Conservation (phyloP, 108 stramenopile genomes). For the Pseudonitzschia delicatissima region DNA sequence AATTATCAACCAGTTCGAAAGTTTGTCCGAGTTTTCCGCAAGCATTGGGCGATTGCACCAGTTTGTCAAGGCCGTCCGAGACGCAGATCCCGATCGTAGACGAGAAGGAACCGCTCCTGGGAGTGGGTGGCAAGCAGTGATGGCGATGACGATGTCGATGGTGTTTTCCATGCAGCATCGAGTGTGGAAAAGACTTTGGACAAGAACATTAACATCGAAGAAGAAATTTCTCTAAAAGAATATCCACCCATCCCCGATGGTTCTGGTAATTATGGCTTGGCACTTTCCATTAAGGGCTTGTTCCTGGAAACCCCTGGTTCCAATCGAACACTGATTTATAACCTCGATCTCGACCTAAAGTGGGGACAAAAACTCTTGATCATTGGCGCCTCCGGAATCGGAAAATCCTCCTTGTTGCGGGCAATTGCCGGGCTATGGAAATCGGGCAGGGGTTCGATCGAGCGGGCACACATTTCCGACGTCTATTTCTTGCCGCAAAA, state of each 20-base stretch:
- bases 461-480: slow-evolving; percentile 49
- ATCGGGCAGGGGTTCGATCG: slow-evolving; percentile 62
- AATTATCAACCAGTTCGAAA: slow-evolving; percentile 87
- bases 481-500: slow-evolving; percentile 85
- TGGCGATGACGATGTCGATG: background rate
- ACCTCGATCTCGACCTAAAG: slow-evolving; percentile 42
- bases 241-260: background rate
- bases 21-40: slow-evolving; percentile 74
- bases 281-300: slow-evolving; percentile 40
- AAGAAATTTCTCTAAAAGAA: background rate
- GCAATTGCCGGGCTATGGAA: slow-evolving; percentile 85
- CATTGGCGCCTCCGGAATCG: slow-evolving; percentile 60
- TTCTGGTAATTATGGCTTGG: background rate
- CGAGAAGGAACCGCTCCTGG: background rate
- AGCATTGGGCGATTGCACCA: slow-evolving; percentile 74
- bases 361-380: slow-evolving; percentile 62
- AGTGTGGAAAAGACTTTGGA: background rate
- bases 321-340: slow-evolving; percentile 43
- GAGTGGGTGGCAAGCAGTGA: background rate
- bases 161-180: background rate
- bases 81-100: slow-evolving; percentile 4
- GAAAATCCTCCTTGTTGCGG: slow-evolving; percentile 59
- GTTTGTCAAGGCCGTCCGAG: slow-evolving; percentile 7
- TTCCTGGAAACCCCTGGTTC: slow-evolving; percentile 43
- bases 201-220: background rate